Conservation (phyloP, 2,329 filamentous ascomycete species). For the Colletotrichum sansevieriae region DNA sequence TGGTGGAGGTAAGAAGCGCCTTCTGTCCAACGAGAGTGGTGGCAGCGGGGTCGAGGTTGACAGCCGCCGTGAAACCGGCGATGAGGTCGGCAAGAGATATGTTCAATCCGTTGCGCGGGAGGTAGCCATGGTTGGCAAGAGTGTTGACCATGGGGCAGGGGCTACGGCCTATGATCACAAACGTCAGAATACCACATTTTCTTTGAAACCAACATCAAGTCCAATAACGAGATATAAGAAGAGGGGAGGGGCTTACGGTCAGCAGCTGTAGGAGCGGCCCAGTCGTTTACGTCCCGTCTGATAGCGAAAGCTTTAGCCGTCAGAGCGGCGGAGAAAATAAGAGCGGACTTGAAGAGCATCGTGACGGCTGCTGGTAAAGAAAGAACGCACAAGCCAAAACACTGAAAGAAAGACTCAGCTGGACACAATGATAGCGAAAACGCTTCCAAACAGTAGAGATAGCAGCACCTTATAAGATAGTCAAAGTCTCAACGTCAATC, state of each 20-base stretch:
- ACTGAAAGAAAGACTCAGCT: background rate
- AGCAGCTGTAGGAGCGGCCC: conserved; percentile 29
- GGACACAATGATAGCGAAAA: background rate
- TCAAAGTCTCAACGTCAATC: background rate
- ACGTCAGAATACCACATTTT: background rate
- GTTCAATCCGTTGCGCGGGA: conserved; percentile 41
- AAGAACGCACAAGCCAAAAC: background rate
- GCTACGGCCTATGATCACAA: conserved; percentile 35
- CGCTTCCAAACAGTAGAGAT: too few species aligned
- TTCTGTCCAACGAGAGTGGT: conserved; percentile 39
- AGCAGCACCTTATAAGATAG: background rate
- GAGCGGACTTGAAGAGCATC: conserved; percentile 26
- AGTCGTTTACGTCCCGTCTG: conserved; percentile 23
- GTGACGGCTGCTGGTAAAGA: background rate
- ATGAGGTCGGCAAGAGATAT: conserved; percentile 40
- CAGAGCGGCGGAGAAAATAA: conserved; percentile 21
- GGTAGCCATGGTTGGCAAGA: conserved; percentile 45
- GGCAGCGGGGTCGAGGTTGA: conserved; percentile 42
- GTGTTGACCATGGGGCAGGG: conserved; percentile 47
- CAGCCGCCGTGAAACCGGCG: conserved; percentile 39
- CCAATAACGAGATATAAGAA: too few species aligned
- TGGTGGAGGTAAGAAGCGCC: conserved; percentile 45
- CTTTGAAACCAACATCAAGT: too few species aligned
- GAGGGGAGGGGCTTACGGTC: conserved; percentile 19
- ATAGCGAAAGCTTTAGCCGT: conserved; percentile 31